Evolutionary conservation across 2,329 filamentous ascomycete genomes (phyloP).

Genomic region (Cordyceps javanica): DNA sequence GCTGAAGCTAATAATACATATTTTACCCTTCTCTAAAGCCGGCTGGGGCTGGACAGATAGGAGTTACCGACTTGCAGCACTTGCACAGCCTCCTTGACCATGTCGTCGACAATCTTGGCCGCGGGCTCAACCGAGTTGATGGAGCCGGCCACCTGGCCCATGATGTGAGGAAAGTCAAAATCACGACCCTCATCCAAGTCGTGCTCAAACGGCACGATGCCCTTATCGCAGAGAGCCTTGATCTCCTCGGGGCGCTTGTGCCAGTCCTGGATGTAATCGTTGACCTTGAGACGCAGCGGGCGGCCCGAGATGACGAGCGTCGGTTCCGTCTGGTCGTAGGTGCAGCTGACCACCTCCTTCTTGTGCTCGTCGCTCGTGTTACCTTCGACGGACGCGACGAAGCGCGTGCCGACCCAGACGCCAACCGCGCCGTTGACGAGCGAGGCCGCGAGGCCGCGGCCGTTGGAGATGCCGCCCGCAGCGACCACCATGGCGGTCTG

Average conservation of each 20-base stretch:
- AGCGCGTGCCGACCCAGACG: constrained; percentile 92
- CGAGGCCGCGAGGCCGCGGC: constrained; percentile 70
- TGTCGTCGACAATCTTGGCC: constrained; percentile 77
- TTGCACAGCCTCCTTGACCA: constrained; percentile 71
- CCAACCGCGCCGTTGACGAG: constrained; percentile 84
- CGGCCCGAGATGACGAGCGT: constrained; percentile 79
- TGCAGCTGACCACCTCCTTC: constrained; percentile 71
- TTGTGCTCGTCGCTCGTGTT: constrained; percentile 79
- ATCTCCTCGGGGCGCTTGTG: constrained; percentile 71
- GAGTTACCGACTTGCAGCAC: constrained; percentile 56
- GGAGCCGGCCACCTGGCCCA: constrained; percentile 86
- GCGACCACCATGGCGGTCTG: constrained; percentile 74
- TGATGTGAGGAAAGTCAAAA: constrained; percentile 79
- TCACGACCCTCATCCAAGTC: constrained; percentile 80
- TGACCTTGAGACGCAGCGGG: constrained; percentile 72
- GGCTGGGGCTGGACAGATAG: constrained; percentile 50
- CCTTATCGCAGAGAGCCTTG: constrained; percentile 65
- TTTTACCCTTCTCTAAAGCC: constrained; percentile 25
- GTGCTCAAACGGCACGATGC: constrained; percentile 73
- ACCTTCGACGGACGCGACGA: constrained; percentile 78
- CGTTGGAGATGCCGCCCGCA: constrained; percentile 81
- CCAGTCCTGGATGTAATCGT: constrained; percentile 80
- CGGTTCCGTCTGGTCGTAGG: constrained; percentile 71
- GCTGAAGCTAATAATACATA: background rate
- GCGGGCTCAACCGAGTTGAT: constrained; percentile 76